Conservation (phyloP, 2,329 filamentous ascomycete genomes). For the Orbilia quercus region DNA sequence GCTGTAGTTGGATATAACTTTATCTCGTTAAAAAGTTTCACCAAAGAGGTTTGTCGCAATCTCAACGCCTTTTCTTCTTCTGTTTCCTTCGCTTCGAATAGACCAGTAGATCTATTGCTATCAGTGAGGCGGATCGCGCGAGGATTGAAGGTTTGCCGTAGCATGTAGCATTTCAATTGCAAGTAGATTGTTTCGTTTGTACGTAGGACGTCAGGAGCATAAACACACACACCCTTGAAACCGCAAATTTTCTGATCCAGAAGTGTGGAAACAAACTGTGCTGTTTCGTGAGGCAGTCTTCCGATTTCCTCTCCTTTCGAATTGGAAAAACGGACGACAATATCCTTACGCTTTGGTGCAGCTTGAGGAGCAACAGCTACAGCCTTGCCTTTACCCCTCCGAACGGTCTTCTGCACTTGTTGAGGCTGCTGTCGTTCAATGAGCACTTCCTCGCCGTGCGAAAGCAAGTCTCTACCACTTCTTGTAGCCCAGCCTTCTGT, state of each 20-base stretch:
- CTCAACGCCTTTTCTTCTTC: conserved; percentile 84
- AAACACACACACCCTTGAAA: conserved; percentile 90
- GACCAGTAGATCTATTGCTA: conserved; percentile 76
- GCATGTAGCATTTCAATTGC: conserved; percentile 81
- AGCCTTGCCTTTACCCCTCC: conserved; percentile 63
- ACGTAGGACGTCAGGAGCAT: conserved; percentile 82
- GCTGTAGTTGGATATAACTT: conserved; percentile 79
- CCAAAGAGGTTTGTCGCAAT: conserved; percentile 84
- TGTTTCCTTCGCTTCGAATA: conserved; percentile 88
- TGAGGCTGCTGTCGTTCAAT: conserved; percentile 88
- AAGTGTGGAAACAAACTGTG: conserved; percentile 90
- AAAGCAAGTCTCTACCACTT: conserved; percentile 79
- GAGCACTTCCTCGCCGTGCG: conserved; percentile 81
- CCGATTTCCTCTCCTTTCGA: conserved; percentile 82
- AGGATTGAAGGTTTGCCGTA: conserved; percentile 78
- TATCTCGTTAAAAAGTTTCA: conserved; percentile 89
- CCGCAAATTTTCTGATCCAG: conserved; percentile 89
- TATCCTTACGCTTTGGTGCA: conserved; percentile 70
- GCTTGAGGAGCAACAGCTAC: conserved; percentile 55
- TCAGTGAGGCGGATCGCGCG: conserved; percentile 72
- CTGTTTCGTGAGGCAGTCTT: conserved; percentile 83
- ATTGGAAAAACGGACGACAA: conserved; percentile 92
- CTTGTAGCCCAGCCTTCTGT: conserved; percentile 91
- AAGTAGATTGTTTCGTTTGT: conserved; percentile 96
- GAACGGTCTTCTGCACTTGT: conserved; percentile 53